phyloP scores from a whole-genome alignment of 176 grass and related monocot species.

The Tillandsia fasciculata region DNA sequence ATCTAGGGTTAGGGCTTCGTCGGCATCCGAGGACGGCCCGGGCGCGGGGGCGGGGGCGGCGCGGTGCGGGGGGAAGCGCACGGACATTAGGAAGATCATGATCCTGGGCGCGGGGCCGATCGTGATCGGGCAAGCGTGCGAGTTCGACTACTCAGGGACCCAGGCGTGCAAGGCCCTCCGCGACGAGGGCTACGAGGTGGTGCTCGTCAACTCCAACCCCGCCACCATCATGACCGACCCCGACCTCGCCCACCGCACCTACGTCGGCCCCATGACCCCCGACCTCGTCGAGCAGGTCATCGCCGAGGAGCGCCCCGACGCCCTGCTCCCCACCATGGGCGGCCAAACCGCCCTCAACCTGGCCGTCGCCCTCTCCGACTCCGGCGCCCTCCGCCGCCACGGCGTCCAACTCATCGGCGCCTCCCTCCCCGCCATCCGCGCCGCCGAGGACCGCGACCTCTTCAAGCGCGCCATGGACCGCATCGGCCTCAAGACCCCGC shows the following conservation, averaged over 20 bases:
- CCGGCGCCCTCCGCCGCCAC: conserved; percentile 55
- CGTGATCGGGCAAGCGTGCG: conserved; percentile 94
- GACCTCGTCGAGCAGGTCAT: conserved; percentile 75
- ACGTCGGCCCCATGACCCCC: conserved; percentile 92
- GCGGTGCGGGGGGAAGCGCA: conserved; percentile 29
- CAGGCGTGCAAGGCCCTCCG: conserved; percentile 93
- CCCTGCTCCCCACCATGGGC: conserved; percentile 91
- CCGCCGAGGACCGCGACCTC: conserved; percentile 78
- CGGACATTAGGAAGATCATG: conserved; percentile 84
- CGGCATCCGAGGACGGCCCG: conserved; percentile 12
- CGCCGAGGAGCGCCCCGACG: conserved; percentile 65
- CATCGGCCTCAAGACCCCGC: conserved; percentile 87
- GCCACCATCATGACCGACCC: conserved; percentile 99
- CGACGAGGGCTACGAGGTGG: conserved; percentile 83
- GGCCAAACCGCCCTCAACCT: conserved; percentile 97
- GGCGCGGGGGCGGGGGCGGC: not conserved
- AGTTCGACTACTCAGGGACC: conserved; percentile 99
- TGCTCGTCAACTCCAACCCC: conserved; percentile 94
- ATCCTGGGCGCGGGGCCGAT: conserved; percentile 92
- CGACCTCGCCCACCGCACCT: conserved; percentile 79
- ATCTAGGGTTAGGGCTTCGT: not conserved
- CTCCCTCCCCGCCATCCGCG: conserved; percentile 66
- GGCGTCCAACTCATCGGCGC: conserved; percentile 80
- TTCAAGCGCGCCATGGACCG: conserved; percentile 94
- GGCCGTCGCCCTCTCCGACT: conserved; percentile 71